A percentile compares a stretch with the other conserved stretches of the same genome.
phyloP scores from a whole-genome alignment of 2,329 filamentous ascomycete species.

The Neofusicoccum kwambonambiense region DNA sequence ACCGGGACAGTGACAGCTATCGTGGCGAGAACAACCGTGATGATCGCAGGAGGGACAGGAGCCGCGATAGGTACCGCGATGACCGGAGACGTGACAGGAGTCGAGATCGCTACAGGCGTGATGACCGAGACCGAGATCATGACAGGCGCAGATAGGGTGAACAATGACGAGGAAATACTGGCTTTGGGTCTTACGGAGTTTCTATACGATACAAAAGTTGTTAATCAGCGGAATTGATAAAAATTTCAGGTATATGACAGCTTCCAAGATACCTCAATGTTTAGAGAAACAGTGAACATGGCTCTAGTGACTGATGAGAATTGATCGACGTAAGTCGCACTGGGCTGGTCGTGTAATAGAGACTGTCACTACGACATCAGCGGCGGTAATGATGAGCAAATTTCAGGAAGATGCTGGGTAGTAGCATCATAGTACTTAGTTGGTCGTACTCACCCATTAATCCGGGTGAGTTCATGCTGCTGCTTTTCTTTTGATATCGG shows the following conservation, averaged over 20 bases:
- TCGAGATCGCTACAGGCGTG: slow-evolving; percentile 37
- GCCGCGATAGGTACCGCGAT: slow-evolving; percentile 41
- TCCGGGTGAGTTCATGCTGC: no score
- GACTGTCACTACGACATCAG: no score
- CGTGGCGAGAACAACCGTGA: slow-evolving; percentile 34
- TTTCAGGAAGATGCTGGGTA: no score
- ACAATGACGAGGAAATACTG: not conserved
- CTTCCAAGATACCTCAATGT: not conserved
- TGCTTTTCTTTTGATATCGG: no score
- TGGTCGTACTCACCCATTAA: no score
- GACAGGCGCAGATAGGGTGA: slow-evolving; percentile 27
- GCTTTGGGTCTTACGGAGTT: not conserved
- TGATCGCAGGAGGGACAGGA: slow-evolving; percentile 32
- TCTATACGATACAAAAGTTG: not conserved
- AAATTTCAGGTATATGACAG: not conserved
- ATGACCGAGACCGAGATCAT: slow-evolving; percentile 35
- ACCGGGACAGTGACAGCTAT: slow-evolving; percentile 22
- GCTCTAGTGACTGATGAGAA: no score
- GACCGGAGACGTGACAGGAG: slow-evolving; percentile 23
- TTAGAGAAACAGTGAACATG: not conserved
- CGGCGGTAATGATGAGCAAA: no score
- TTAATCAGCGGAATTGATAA: not conserved
- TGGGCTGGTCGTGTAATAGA: no score
- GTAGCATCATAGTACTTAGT: no score
- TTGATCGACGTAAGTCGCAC: no score